Percentiles rank a stretch among this genome's conserved stretches.
These are phyloP conservation scores for Poa pratensis DNA, from an alignment of 176 grass and related monocot genomes.

Conservation along the genomic window DNA sequence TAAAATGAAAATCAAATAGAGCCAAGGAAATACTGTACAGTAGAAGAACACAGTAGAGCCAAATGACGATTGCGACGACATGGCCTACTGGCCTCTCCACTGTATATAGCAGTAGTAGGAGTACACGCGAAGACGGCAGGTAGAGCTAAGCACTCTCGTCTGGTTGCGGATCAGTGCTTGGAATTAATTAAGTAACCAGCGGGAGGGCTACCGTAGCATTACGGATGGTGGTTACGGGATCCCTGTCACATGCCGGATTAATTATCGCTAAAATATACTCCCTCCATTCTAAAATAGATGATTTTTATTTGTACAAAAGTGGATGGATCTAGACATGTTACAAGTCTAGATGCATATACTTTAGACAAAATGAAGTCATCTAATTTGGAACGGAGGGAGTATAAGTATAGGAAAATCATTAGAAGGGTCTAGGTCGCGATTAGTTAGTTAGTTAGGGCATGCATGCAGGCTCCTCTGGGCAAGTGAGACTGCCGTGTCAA, in stretches of 20 bases:
- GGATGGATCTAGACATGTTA: no score
- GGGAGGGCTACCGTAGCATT: constrained; percentile 8
- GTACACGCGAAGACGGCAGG: neutral
- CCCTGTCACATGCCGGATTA: neutral
- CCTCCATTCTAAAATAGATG: no score
- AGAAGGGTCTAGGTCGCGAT: neutral
- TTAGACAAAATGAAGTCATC: no score
- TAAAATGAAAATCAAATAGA: no score
- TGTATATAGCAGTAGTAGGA: no score
- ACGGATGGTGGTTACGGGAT: constrained; percentile 29
- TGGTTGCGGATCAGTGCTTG: neutral
- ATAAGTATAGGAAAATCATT: neutral
- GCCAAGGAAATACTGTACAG: no score
- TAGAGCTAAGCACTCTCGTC: neutral
- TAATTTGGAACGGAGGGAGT: no score
- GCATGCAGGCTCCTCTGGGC: neutral
- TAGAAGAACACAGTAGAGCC: no score
- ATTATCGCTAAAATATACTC: neutral
- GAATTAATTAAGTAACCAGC: neutral
- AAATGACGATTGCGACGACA: neutral
- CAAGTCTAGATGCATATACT: no score
- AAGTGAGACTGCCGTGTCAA: constrained; percentile 2
- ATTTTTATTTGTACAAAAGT: no score
- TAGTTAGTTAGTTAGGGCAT: neutral
- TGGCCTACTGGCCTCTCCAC: neutral